Conservation (phyloP, 2,329 filamentous ascomycete genomes). For the Teratosphaeria nubilosa region DNA sequence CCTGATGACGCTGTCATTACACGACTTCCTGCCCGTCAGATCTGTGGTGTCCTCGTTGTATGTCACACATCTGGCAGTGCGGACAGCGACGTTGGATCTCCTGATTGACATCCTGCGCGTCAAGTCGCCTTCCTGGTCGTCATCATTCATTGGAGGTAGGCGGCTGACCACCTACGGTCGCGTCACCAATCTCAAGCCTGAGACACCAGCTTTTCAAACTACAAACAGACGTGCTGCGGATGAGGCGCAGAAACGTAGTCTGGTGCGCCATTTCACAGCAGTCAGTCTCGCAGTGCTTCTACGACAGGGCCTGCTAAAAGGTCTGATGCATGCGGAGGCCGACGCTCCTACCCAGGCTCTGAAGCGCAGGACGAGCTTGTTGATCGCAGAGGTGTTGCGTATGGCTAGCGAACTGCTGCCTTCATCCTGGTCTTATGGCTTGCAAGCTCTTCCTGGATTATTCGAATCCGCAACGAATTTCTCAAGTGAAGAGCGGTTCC, state of each 20-base stretch:
- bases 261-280: constrained; percentile 90
- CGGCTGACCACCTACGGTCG: constrained; percentile 93
- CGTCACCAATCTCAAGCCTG: constrained; percentile 69
- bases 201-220: constrained; percentile 41
- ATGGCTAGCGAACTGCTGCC: constrained; percentile 80
- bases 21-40: constrained; percentile 71
- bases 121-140: constrained; percentile 89
- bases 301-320: constrained; percentile 57
- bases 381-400: constrained; percentile 86
- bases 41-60: constrained; percentile 64
- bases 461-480: constrained; percentile 68
- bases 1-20: constrained; percentile 77
- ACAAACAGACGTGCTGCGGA: constrained; percentile 51
- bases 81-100: constrained; percentile 78
- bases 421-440: constrained; percentile 65
- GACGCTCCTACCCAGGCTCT: constrained; percentile 58
- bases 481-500: constrained; percentile 59
- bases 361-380: constrained; percentile 77
- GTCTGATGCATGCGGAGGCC: constrained; percentile 51
- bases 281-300: constrained; percentile 78
- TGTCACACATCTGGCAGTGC: constrained; percentile 45
- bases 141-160: constrained; percentile 85
- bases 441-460: constrained; percentile 81
- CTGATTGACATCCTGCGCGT: constrained; percentile 78
- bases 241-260: constrained; percentile 57